Evolutionary conservation across 2,329 filamentous ascomycete species (phyloP), one percentile per base, ranked within the genome.

Genomic region (Alternaria ethzedia): DNA sequence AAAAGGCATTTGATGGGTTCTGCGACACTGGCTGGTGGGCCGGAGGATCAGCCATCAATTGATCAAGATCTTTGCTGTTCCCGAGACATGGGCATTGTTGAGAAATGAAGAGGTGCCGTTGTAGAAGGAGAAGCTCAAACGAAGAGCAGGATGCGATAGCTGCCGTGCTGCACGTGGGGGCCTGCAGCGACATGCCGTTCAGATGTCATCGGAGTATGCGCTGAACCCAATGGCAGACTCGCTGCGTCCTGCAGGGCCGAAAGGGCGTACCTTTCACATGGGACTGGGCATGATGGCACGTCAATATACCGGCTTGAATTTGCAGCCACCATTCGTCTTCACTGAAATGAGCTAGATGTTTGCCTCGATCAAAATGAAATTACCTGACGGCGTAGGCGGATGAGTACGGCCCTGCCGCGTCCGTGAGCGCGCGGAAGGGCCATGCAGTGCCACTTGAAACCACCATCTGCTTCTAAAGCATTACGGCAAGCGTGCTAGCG

Each of bases 401-500:
- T 54, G 49, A 64, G 69, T 70, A 66, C 73, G 71, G 70, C 57
- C 54, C 69, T 66, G 70, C 65, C 70, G 75, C 68, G 68, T 72
- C 73, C 69, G 67, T 67, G 58, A 41, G 59, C 47, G 23, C 41
- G 61, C 47, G 65, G 54, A 67, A 62, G 70, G 66, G 58, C 70
- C 70, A 64, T 60, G 54, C 58, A 68, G 63, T 70, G 61, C 63
- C 59, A 64, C 60, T 64, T 77, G 72, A 75, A 75, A 74, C 74
- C 71, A 70, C 67, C 68, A 72, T 67, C 69, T 68, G 69, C 70
- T 72, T 77, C 76, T 74, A 74, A 72, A 78, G 72, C 60, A 71
- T 71, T 71, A 70, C 70, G 70, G 67, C 57, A 77, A 74, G 63
- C 55, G 70, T 70, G 59, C 70, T 80, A 80, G 78, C 73, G 78